Conservation (phyloP, 2,329 filamentous ascomycete species). For the Phaeosphaeria sp. region DNA sequence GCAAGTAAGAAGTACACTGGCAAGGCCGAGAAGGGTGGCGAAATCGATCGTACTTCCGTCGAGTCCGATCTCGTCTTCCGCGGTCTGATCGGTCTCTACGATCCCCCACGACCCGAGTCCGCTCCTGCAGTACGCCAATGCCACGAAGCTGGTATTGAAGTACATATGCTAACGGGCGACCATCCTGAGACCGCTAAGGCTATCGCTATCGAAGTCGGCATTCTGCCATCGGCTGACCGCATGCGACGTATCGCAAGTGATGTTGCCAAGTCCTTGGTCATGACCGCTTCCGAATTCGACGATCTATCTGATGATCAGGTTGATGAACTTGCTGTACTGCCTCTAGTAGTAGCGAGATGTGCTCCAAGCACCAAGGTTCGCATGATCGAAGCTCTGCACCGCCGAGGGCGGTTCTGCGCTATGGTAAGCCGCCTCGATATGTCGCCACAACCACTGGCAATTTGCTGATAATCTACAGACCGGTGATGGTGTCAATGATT, state of each 20-base stretch:
- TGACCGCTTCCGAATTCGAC: slow-evolving; percentile 70
- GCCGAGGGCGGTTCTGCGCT: slow-evolving; percentile 76
- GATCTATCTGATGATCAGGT: slow-evolving; percentile 76
- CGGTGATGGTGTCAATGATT: slow-evolving; percentile 87
- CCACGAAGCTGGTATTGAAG: slow-evolving; percentile 54
- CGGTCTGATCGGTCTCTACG: slow-evolving; percentile 83
- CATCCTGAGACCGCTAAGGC: slow-evolving; percentile 55
- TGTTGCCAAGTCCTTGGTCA: slow-evolving; percentile 41
- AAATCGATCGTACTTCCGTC: slow-evolving; percentile 64
- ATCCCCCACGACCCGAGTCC: slow-evolving; percentile 82
- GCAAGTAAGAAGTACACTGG: slow-evolving; percentile 58
- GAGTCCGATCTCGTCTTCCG: slow-evolving; percentile 75
- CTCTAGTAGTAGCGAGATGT: slow-evolving; percentile 82
- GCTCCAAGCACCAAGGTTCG: slow-evolving; percentile 86
- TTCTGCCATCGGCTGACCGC: slow-evolving; percentile 41
- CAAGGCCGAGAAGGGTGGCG: slow-evolving; percentile 49
- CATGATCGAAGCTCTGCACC: slow-evolving; percentile 87
- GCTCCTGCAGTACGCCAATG: slow-evolving; percentile 59
- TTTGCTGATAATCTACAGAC: slow-evolving; percentile 53
- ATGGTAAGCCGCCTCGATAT: slow-evolving; percentile 58
- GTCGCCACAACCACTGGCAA: neutral
- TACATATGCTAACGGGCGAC: slow-evolving; percentile 59
- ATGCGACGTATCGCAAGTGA: slow-evolving; percentile 34
- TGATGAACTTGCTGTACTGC: slow-evolving; percentile 74
- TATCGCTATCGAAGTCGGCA: slow-evolving; percentile 56